Evolutionary conservation across 139 green algal species (phyloP).

Genomic region (Marvania coccoides): DNA sequence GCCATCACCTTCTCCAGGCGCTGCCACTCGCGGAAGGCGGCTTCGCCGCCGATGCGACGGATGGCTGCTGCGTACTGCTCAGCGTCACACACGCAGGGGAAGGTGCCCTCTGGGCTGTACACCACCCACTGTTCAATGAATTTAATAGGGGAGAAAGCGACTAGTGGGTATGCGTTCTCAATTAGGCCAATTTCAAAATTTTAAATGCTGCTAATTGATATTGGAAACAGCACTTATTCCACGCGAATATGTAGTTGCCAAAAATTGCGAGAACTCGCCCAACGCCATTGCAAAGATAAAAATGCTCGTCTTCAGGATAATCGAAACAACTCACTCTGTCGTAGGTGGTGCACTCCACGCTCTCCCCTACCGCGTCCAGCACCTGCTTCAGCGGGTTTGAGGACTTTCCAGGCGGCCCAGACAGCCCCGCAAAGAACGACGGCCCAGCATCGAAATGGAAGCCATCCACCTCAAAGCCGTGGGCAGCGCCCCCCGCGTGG

Average conservation of each 20-base stretch:
- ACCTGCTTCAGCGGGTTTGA: constrained; percentile 77
- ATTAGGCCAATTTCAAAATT: too few relatives aligned
- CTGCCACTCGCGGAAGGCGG: constrained; percentile 48
- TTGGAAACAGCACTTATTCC: too few relatives aligned
- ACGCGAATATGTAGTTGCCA: too few relatives aligned
- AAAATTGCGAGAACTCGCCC: too few relatives aligned
- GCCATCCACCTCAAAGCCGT: constrained; percentile 66
- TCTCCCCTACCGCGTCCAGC: constrained; percentile 68
- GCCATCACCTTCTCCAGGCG: constrained; percentile 69
- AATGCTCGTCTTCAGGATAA: too few relatives aligned
- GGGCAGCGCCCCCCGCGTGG: constrained; percentile 68
- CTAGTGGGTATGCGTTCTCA: too few relatives aligned
- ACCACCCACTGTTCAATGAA: constrained; percentile 79
- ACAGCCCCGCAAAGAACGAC: constrained; percentile 64
- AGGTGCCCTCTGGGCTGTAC: constrained; percentile 57
- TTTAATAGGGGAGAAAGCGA: too few relatives aligned
- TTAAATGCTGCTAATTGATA: too few relatives aligned
- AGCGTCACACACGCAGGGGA: constrained; percentile 44
- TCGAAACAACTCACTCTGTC: constrained; percentile 71
- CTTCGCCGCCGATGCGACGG: constrained; percentile 31
- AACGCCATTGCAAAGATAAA: too few relatives aligned
- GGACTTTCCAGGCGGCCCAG: constrained; percentile 16
- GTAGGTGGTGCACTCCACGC: constrained; percentile 77
- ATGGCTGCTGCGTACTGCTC: constrained; percentile 51
- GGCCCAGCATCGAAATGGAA: constrained; percentile 85